Evolutionary conservation across 495 filamentous ascomycete genomes (phyloP).

Genomic region (Trichoderma erinaceum): DNA sequence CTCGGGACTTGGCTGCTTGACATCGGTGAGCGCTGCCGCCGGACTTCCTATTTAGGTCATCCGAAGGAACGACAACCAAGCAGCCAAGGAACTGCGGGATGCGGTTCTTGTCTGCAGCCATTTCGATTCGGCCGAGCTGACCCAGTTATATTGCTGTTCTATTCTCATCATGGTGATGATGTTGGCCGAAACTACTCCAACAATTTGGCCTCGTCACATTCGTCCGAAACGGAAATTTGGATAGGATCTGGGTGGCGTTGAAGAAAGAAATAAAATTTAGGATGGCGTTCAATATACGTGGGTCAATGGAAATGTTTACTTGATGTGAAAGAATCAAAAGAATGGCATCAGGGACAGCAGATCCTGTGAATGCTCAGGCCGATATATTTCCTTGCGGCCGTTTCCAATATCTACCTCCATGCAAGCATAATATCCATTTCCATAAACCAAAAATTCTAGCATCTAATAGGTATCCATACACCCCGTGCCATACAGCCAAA

Average conservation of each 20-base stretch:
- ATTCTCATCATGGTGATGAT: slow-evolving; percentile 2
- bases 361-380: neutral
- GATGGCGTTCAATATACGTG: too few relatives aligned
- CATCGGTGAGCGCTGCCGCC: neutral
- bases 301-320: too few relatives aligned
- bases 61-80: neutral
- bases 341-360: neutral
- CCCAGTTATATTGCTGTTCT: neutral
- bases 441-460: neutral
- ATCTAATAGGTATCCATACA: neutral
- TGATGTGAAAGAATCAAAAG: too few relatives aligned
- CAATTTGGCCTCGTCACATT: neutral
- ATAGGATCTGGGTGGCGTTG: too few relatives aligned
- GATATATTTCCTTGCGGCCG: neutral
- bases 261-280: too few relatives aligned
- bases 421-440: neutral
- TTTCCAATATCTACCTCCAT: neutral
- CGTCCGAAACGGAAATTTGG: too few relatives aligned
- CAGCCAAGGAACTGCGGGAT: neutral
- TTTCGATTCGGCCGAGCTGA: neutral
- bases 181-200: neutral
- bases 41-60: neutral
- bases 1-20: neutral
- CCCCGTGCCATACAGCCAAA: slow-evolving; percentile 3
- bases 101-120: neutral